Conservation (phyloP, 2,329 filamentous ascomycete species). For the Cladophialophora yegresii region DNA sequence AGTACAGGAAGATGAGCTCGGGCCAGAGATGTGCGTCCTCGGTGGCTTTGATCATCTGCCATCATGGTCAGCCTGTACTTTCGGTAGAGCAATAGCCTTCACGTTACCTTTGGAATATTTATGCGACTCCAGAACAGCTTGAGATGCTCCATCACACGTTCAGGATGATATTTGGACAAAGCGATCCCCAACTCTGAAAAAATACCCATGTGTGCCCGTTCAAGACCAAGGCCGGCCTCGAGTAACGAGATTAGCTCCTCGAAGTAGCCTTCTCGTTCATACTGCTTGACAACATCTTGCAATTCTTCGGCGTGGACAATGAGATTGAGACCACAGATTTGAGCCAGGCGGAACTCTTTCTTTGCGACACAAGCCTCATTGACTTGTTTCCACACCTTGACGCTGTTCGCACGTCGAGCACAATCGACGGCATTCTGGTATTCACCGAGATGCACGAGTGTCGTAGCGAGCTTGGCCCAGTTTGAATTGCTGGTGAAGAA, state of each 20-base stretch:
- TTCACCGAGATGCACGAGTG: conserved; percentile 92
- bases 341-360: conserved; percentile 97
- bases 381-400: conserved; percentile 99
- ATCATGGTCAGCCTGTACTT: not conserved
- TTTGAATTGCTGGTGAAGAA: conserved; percentile 98
- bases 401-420: conserved; percentile 96
- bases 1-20: conserved; percentile 95
- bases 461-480: conserved; percentile 98
- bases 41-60: conserved; percentile 76
- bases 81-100: not conserved
- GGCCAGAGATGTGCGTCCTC: conserved; percentile 97
- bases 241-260: conserved; percentile 94
- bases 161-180: conserved; percentile 90
- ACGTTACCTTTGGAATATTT: conserved; percentile 78
- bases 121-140: conserved; percentile 98
- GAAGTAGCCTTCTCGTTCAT: conserved; percentile 96
- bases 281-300: conserved; percentile 88
- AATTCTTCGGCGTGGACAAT: conserved; percentile 97
- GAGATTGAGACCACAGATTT: conserved; percentile 97
- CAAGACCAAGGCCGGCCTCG: conserved; percentile 90
- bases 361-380: conserved; percentile 94
- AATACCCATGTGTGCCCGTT: conserved; percentile 93
- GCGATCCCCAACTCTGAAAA: conserved; percentile 93
- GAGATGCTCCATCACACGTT: conserved; percentile 95
- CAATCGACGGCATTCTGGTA: conserved; percentile 98